phyloP scores from a whole-genome alignment of 2,329 filamentous ascomycete genomes.

The Macrophomina pseudophaseolina region DNA sequence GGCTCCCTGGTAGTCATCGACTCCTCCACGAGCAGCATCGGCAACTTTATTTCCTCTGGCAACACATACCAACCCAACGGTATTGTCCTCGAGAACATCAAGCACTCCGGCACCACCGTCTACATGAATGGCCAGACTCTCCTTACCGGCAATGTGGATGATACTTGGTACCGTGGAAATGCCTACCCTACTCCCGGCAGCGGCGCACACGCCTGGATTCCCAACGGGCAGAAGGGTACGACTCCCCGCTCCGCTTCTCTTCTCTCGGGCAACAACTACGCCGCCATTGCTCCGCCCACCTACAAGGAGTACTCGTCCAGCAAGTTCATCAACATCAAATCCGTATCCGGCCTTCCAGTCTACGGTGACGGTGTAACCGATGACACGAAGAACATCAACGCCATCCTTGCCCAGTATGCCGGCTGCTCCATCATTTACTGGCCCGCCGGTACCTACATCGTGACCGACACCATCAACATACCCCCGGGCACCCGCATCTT shows the following conservation, averaged over 20 bases:
- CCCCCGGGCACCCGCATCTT: conserved; percentile 30
- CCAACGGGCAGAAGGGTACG: background rate
- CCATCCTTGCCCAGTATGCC: conserved; percentile 21
- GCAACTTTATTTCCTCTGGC: conserved; percentile 5
- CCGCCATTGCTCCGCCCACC: conserved; percentile 23
- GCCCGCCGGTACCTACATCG: conserved; percentile 31
- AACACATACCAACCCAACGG: conserved; percentile 18
- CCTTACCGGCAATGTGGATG: conserved; percentile 12
- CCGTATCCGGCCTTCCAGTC: conserved; percentile 6
- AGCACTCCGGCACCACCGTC: conserved; percentile 15
- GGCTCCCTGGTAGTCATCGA: conserved; percentile 23
- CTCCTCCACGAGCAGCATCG: conserved; percentile 4
- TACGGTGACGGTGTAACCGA: conserved; percentile 22
- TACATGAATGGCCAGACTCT: background rate
- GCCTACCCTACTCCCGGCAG: conserved; percentile 12
- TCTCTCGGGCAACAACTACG: conserved; percentile 11
- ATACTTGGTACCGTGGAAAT: conserved; percentile 26
- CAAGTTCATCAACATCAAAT: conserved; percentile 27
- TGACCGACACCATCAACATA: conserved; percentile 30
- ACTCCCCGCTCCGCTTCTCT: background rate
- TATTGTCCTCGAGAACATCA: conserved; percentile 24
- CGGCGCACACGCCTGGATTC: conserved; percentile 5
- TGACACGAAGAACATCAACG: conserved; percentile 26
- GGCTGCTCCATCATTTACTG: conserved; percentile 28
- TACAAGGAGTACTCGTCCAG: conserved; percentile 19